Percentiles rank a stretch among this genome's conserved stretches.
Evolutionary conservation across 202 grass and related monocot genomes (phyloP).

Genomic region (Carex arenaria): DNA sequence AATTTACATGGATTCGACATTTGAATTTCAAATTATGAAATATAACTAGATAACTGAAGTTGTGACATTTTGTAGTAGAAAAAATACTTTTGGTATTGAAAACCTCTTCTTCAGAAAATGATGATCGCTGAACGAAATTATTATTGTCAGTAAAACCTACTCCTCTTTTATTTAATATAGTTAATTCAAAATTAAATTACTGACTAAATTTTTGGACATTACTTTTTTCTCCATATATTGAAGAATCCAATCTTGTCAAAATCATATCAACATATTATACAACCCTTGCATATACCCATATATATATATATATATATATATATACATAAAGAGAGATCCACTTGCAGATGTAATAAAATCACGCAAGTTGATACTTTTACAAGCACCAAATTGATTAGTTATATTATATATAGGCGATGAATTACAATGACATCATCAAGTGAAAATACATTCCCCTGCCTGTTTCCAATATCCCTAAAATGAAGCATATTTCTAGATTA

Average conservation of each 20-base stretch:
- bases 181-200: not conserved
- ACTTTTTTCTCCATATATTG: not conserved
- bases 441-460: conserved; percentile 18
- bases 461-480: conserved; percentile 2
- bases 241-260: not conserved
- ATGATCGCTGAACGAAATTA: not conserved
- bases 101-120: not conserved
- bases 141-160: not conserved
- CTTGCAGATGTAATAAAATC: not conserved
- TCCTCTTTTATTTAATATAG: not conserved
- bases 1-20: not conserved
- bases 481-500: conserved; percentile 30
- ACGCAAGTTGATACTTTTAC: conserved; percentile 10
- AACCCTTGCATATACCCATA: not conserved
- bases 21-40: not conserved
- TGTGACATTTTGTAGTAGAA: not conserved
- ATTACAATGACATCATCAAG: conserved; percentile 27
- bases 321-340: not conserved
- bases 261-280: conserved; percentile 1
- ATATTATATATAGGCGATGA: not conserved
- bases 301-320: too few species aligned
- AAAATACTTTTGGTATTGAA: not conserved
- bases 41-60: not conserved
- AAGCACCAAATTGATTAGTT: conserved; percentile 10
- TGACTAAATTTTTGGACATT: not conserved